Base-by-base conservation (phyloP, 2,329 filamentous ascomycete genomes). In the Cryphonectria carpinicola region DNA sequence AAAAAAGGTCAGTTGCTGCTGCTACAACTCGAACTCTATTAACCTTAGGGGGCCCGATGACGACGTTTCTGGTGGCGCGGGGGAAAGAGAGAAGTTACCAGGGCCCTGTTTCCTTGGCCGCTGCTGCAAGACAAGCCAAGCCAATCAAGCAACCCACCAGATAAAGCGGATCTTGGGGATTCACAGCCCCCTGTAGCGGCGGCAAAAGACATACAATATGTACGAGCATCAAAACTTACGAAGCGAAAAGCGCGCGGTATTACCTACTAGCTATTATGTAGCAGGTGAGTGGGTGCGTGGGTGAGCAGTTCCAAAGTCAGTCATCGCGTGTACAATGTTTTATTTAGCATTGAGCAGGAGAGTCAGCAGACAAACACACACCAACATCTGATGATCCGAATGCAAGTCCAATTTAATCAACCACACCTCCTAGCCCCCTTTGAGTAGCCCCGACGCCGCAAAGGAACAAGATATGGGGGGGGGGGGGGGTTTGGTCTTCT, bases 61-160 rank as follows among this genome's bases (percentile, higher is more conserved):
- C 65, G 65, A 66, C 65, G 65, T 28, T 58, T 43, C 46, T 56
- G 17, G 65, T 66, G 65, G 52, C 65, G 65, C 52, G 32, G 32
- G 28, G 13, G 32, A 13, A 32, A 14, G 28, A 28, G 28, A 28
- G 46, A 8, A 8, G 5, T 49, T 49, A 17, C 19, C 46, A 10
- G 4, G 58, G n/a, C 35, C 58, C 58, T 58, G 35, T 66, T 58
- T 43, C 65, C 37, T 46, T 28, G 28, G 28, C 41, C 63, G 14
- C 64, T 54, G 64, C 46, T 10, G 46, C 46, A 10, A 19, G 43
- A 49, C 43, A 46, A 39, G 13, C 64, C 43, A 49, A 54, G 32
- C 64, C 46, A 66, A 66, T 66, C 64, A 66, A 14, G 14, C 64
- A 39, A n/a, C 46, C 46, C 19, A 49, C 19, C 19, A 8, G 4